Evolutionary conservation across 805 yeast species (phyloP), one percentile per base, ranked within the genome.

Genomic region (Metschnikowia kofuensis): DNA sequence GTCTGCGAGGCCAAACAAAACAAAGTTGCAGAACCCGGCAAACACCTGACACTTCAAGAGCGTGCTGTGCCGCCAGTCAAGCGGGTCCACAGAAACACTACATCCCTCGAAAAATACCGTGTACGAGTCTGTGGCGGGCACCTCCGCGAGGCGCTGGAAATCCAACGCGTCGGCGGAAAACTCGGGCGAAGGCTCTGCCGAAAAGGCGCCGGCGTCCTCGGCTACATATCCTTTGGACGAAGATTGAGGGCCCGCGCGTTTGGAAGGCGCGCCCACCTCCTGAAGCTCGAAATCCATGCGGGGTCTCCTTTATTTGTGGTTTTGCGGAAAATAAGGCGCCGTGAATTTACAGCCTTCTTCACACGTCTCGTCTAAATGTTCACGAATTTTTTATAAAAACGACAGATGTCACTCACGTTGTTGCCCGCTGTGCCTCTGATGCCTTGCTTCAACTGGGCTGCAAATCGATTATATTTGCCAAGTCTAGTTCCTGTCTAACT

Each of bases 1-100:
- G 55, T 84, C 89, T 6, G 76, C 71, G 29, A 83, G 58, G 0
- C 89, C 89, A 50, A 79, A 63, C 1, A 80, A 57, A 1, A 72
- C 59, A 55, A 82, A 77, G 1, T 71, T 59, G 26, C 65, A 36
- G 50, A 68, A 76, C 1, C 73, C 61, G 0, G 74, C 60, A 0
- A 66, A 1, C 26, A 82, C 65, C 60, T 82, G 85, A 5, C 59
- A n/a, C 47, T 69, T 69, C 11, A 82, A 61, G 34, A 64, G 60
- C 3, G 32, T 29, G 34, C 78, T 74, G 10, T 60, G 40, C 21
- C 70, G 63, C 59, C 76, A 66, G 55, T 77, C 70, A n/a, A 51
- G 56, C 2, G 78, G 60, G 43, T 73, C 80, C 4, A 78, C 47
- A 39, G 40, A 42, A 7, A 71, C 35, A 0, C 44, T 29, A 30